phyloP scores from a whole-genome alignment of 2,329 filamentous ascomycete genomes.

The Penicillium italicum region DNA sequence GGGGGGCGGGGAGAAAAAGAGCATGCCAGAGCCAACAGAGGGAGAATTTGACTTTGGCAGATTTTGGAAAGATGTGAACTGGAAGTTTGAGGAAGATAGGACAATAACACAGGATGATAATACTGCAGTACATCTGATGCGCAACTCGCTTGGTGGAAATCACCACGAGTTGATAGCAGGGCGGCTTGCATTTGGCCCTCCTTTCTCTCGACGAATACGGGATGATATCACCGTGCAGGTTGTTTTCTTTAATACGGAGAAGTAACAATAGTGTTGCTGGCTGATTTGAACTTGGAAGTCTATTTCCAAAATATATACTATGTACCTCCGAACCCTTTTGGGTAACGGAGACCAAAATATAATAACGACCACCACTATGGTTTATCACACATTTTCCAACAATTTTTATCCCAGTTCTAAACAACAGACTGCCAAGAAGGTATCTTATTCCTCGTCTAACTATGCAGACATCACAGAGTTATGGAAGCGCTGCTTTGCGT shows the following conservation, averaged over 20 bases:
- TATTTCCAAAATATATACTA: background rate
- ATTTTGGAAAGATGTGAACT: constrained; percentile 20
- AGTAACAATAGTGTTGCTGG: background rate
- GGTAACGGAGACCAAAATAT: background rate
- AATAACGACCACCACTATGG: background rate
- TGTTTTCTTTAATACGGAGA: constrained; percentile 30
- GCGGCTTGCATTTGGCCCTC: constrained; percentile 26
- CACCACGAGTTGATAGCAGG: constrained; percentile 34
- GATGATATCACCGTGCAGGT: constrained; percentile 55
- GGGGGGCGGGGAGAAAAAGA: constrained; percentile 34
- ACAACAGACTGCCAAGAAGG: background rate
- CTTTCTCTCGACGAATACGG: constrained; percentile 38
- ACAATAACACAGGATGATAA: constrained; percentile 53
- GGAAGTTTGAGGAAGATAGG: constrained; percentile 41
- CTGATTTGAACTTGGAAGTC: background rate
- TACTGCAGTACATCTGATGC: constrained; percentile 50
- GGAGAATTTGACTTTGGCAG: constrained; percentile 23
- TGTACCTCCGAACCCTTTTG: background rate
- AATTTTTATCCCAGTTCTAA: background rate
- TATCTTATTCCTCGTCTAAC: background rate
- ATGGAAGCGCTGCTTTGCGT: background rate
- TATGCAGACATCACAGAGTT: background rate
- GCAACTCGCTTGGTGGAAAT: constrained; percentile 53
- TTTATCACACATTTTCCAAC: background rate
- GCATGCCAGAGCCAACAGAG: constrained; percentile 23